Percentiles rank a stretch among this genome's conserved stretches.
phyloP scores from a whole-genome alignment of 2,329 filamentous ascomycete species.

The Fusarium sp. region DNA sequence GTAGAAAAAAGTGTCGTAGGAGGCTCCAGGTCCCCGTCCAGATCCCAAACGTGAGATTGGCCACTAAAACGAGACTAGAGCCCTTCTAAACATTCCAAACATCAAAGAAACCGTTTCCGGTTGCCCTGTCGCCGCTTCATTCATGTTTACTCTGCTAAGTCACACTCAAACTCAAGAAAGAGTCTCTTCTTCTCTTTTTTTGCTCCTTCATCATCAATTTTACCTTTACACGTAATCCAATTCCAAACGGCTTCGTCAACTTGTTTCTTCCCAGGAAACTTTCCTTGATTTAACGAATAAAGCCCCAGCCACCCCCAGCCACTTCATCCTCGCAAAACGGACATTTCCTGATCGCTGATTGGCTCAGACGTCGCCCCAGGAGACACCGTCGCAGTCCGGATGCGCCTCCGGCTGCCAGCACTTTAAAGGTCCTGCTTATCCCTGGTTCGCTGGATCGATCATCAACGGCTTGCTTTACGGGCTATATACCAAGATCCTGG shows the following conservation, averaged over 20 bases:
- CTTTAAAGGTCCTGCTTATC: slow-evolving; percentile 32
- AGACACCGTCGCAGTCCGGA: slow-evolving; percentile 32
- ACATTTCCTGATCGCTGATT: slow-evolving; percentile 10
- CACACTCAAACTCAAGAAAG: not conserved
- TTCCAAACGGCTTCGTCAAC: not conserved
- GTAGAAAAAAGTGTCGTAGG: slow-evolving; percentile 10
- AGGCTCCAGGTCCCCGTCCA: slow-evolving; percentile 24
- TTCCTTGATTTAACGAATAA: slow-evolving; percentile 7
- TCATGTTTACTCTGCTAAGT: slow-evolving; percentile 22
- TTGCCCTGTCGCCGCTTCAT: slow-evolving; percentile 26
- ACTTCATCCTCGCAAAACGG: slow-evolving; percentile 21
- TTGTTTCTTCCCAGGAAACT: slow-evolving; percentile 11
- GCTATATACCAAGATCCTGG: slow-evolving; percentile 20
- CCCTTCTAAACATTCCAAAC: slow-evolving; percentile 25
- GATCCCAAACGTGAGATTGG: slow-evolving; percentile 17
- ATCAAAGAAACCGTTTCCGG: slow-evolving; percentile 20
- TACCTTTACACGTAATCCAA: not conserved
- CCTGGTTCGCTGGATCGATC: slow-evolving; percentile 28
- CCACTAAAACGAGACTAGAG: slow-evolving; percentile 5
- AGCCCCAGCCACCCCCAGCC: slow-evolving; percentile 24
- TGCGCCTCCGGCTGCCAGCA: slow-evolving; percentile 35
- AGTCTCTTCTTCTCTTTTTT: not conserved
- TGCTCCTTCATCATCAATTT: not conserved
- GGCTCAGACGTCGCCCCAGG: slow-evolving; percentile 28
- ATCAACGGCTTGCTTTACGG: slow-evolving; percentile 4